Conservation (phyloP, 179 eudicot genomes). For the Monotropa hypopitys region DNA sequence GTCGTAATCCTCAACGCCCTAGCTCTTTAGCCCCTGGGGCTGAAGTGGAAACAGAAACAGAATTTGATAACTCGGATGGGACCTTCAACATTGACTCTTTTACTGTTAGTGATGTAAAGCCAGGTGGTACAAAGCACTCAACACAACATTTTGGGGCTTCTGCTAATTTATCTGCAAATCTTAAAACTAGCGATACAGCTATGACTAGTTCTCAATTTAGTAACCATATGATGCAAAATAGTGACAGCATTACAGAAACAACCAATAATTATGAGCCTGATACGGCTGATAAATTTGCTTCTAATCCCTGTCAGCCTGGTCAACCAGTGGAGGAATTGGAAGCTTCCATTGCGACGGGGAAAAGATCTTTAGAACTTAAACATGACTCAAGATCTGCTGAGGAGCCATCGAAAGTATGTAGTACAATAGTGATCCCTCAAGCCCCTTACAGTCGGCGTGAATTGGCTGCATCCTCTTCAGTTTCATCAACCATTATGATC, state of each 20-base stretch:
- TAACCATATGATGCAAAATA: slow-evolving; percentile 26
- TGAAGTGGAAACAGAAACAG: slow-evolving; percentile 19
- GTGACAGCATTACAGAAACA: slow-evolving; percentile 20
- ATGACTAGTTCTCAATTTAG: slow-evolving; percentile 12
- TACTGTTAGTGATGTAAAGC: slow-evolving; percentile 21
- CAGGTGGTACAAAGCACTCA: slow-evolving; percentile 15
- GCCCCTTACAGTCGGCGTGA: slow-evolving; percentile 35
- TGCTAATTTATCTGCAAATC: slow-evolving; percentile 18
- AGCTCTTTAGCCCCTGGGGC: slow-evolving; percentile 17
- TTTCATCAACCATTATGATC: slow-evolving; percentile 23
- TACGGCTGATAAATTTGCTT: slow-evolving; percentile 20
- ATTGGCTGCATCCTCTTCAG: slow-evolving; percentile 27
- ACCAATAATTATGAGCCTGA: slow-evolving; percentile 18
- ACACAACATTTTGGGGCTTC: slow-evolving; percentile 16
- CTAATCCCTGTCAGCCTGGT: slow-evolving; percentile 13
- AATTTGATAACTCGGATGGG: slow-evolving; percentile 17
- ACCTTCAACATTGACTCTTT: slow-evolving; percentile 16
- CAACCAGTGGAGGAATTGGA: slow-evolving; percentile 22
- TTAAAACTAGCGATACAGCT: slow-evolving; percentile 14
- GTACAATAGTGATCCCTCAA: slow-evolving; percentile 17
- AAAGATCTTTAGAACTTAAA: slow-evolving; percentile 25
- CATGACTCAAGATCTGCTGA: slow-evolving; percentile 23
- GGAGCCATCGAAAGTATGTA: slow-evolving; percentile 27
- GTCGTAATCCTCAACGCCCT: slow-evolving; percentile 10
- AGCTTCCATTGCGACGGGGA: slow-evolving; percentile 20